Evolutionary conservation across 2,329 filamentous ascomycete genomes (phyloP), one percentile per base, ranked within the genome.

Genomic region (Phyllosticta paracitricarpa): DNA sequence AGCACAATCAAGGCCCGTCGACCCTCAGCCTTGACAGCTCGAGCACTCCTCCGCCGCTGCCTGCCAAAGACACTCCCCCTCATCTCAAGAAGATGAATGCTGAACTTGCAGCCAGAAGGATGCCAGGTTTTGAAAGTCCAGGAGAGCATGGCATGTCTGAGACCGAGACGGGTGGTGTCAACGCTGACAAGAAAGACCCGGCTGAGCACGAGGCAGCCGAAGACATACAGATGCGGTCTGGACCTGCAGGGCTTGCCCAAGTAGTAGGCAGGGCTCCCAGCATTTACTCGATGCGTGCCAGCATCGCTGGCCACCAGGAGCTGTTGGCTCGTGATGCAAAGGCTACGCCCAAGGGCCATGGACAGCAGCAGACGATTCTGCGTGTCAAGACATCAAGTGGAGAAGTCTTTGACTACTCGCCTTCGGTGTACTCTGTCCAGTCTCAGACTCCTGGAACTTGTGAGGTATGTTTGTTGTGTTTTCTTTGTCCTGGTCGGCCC

Each of bases 41-140:
- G 22, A 58, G 61, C 8, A 33, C 60, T 9, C 76, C 76, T 4
- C 77, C 76, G 2, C 77, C 76, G 22, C 14, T n/a, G 12, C 76
- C 75, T 5, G 68, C 72, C 14, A 78, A 79, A 61, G 73, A 78
- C 62, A 78, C 77, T 0, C 76, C 76, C 33, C 75, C 74, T 1
- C 59, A 68, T 2, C 25, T 56, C 52, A 65, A 63, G 35, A 12
- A 10, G n/a, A 14, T 26, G 12, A 22, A 22, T 9, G 22, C 35
- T 51, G 52, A 24, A 48, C 58, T 28, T 26, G 25, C 53, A 53
- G 40, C 24, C 40, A 53, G 28, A 12, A 26, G 5, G 8, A 19
- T 2, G 25, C 19, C 33, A 19, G 25, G 9, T 7, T 14, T 12
- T 51, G 35, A 12, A 17, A 17, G 35, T 12, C 4, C 7, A 7